These are phyloP conservation scores for Blastobotrys persicus DNA, from an alignment of 1,139 yeast genomes.

Conservation along the genomic window DNA sequence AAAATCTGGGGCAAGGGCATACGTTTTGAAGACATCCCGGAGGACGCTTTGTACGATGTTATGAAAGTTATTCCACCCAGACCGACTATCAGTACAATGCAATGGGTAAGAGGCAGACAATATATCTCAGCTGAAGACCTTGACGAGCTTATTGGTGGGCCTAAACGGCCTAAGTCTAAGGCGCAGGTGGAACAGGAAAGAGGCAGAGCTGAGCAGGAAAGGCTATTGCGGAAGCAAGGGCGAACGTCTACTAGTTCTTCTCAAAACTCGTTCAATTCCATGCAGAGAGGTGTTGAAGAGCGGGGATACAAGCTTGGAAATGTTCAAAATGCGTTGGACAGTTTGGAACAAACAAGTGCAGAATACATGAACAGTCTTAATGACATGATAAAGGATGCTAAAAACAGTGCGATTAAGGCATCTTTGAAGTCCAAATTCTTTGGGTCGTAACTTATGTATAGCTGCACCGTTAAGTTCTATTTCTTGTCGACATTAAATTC, in stretches of 20 bases:
- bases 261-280: conserved; percentile 6
- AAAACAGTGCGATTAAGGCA: conserved; percentile 31
- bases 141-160: conserved; percentile 42
- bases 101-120: conserved; percentile 82
- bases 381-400: conserved; percentile 31
- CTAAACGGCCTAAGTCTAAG: conserved; percentile 39
- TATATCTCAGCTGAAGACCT: conserved; percentile 56
- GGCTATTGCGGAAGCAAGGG: conserved; percentile 16
- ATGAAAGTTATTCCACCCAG: conserved; percentile 61
- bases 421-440: conserved; percentile 34
- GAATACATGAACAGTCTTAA: conserved; percentile 33
- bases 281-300: conserved; percentile 15
- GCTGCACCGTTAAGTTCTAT: neutral
- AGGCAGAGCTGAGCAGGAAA: conserved; percentile 25
- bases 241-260: conserved; percentile 10
- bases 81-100: conserved; percentile 76
- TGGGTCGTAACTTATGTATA: conserved; percentile 14
- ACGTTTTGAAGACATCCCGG: conserved; percentile 28
- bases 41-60: conserved; percentile 44
- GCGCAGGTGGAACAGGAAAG: conserved; percentile 32
- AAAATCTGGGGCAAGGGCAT: conserved; percentile 46
- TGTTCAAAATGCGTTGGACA: conserved; percentile 33
- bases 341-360: conserved; percentile 34
- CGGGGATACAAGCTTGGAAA: conserved; percentile 26
- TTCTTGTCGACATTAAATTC: no score